phyloP scores from a whole-genome alignment of 1,284 basidiomycete genomes.

The Ceratobasidium sp. region DNA sequence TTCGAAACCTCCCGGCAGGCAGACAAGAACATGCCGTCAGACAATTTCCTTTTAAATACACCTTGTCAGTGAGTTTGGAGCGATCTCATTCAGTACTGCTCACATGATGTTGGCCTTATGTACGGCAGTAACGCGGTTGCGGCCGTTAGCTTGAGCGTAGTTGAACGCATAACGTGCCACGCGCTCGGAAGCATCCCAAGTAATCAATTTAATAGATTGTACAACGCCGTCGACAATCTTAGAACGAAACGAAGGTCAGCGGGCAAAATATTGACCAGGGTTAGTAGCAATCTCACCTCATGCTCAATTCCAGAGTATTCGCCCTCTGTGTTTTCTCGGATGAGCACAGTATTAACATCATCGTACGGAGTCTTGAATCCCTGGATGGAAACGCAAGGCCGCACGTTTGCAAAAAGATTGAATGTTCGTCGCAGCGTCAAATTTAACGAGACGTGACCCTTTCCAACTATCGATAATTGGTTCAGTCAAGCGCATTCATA shows the following conservation, averaged over 20 bases:
- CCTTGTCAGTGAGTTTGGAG: slow-evolving; percentile 5
- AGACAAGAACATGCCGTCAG: slow-evolving; percentile 99
- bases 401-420: slow-evolving; percentile 98
- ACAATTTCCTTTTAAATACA: slow-evolving; percentile 84
- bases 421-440: slow-evolving; percentile 96
- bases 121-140: slow-evolving; percentile 96
- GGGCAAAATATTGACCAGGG: not conserved
- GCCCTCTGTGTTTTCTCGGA: slow-evolving; percentile 99
- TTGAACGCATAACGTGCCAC: slow-evolving; percentile 99
- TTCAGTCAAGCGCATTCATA: not conserved
- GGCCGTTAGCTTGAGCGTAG: slow-evolving; percentile 88
- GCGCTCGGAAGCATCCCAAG: slow-evolving; percentile 98
- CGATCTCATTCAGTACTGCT: slow-evolving; percentile 49
- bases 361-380: slow-evolving; percentile 99
- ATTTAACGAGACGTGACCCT: slow-evolving; percentile 99
- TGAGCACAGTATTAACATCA: slow-evolving; percentile 97
- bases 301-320: slow-evolving; percentile 99
- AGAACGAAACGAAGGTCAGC: slow-evolving; percentile 1
- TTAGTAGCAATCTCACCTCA: slow-evolving; percentile 68
- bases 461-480: slow-evolving; percentile 77
- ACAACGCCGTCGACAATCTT: slow-evolving; percentile 97
- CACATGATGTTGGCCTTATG: slow-evolving; percentile 99
- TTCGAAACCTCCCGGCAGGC: slow-evolving; percentile 97
- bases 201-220: slow-evolving; percentile 99
- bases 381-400: slow-evolving; percentile 94